phyloP scores from a whole-genome alignment of 768 basidiomycete genomes.

The Lentinula sp. region DNA sequence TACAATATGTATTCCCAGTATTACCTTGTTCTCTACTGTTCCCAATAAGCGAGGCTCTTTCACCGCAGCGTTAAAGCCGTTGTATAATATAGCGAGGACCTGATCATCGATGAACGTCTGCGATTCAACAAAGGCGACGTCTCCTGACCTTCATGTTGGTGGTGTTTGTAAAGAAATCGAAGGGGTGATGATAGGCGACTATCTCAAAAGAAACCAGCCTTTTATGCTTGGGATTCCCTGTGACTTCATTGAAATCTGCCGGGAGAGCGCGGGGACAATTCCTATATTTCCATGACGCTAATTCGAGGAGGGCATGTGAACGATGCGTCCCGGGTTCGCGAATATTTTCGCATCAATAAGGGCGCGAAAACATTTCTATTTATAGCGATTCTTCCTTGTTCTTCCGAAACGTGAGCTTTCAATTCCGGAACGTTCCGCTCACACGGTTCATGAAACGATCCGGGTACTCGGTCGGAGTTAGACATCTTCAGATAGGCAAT shows the following conservation, averaged over 20 bases:
- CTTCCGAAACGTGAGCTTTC: neutral
- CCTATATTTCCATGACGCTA: neutral
- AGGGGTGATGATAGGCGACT: neutral
- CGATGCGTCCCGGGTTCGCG: neutral
- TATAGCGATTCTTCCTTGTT: neutral
- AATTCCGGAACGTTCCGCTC: slow-evolving; percentile 1
- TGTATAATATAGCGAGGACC: slow-evolving; percentile 73
- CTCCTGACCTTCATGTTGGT: neutral
- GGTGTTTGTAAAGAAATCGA: neutral
- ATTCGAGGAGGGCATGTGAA: neutral
- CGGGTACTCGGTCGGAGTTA: neutral
- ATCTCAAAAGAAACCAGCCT: neutral
- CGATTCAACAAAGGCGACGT: too few species aligned
- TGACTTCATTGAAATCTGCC: neutral
- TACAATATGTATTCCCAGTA: neutral
- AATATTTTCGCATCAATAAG: neutral
- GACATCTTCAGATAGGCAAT: neutral
- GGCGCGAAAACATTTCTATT: neutral
- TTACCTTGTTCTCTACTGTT: slow-evolving; percentile 76
- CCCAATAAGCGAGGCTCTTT: slow-evolving; percentile 74
- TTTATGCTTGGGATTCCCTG: neutral
- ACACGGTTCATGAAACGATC: too few species aligned
- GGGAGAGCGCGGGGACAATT: neutral
- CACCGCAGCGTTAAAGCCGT: slow-evolving; percentile 57
- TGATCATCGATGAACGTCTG: slow-evolving; percentile 16